Evolutionary conservation across 179 eudicot species (phyloP), one percentile per base, ranked within the genome.

Genomic region (Actinidia arguta): DNA sequence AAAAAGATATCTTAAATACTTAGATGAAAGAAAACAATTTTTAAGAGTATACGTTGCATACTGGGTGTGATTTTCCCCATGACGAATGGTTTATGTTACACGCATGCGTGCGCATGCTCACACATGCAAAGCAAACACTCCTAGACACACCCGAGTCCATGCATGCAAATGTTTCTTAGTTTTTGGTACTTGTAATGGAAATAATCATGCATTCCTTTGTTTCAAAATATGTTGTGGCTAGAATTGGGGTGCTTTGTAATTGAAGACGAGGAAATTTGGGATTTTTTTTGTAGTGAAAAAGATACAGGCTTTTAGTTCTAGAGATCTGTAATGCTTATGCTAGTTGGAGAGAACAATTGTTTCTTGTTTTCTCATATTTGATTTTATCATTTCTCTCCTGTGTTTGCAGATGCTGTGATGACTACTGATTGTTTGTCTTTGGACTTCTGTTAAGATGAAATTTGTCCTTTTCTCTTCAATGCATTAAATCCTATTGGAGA

Each of bases 371-470:
- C 6, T n/a, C 24, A 31, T 79, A 31, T 50, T 51, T 50, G 0
- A 48, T 31, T 66, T 50, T 17, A 1, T 14, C 2, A 24, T 17
- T 48, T 13, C 59, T 52, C 7, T 79, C 11, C 8, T 75, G 54
- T 76, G 36, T 54, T 44, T 48, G 51, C 81, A 79, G 81, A 66
- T 51, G 72, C 16, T 6, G 11, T 36, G 48, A 51, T 16, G 11
- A 12, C 55, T 51, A 18, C 17, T 67, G 61, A 46, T 27, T 54
- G 24, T 75, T 54, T 24, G 46, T n/a, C 50, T 6, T 48, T 50
- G 76, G 18, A 73, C 58, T 12, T 50, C 58, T 50, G 39, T 39
- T 48, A 73, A 13, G n/a, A n/a, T 12, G 59, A 25, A 73, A n/a
- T 24, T 73, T 24, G 6, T 25, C 42, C 39, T 24, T 54, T 54